Evolutionary conservation across 495 filamentous ascomycete species (phyloP).

Genomic region (Ascobolus immersus): DNA sequence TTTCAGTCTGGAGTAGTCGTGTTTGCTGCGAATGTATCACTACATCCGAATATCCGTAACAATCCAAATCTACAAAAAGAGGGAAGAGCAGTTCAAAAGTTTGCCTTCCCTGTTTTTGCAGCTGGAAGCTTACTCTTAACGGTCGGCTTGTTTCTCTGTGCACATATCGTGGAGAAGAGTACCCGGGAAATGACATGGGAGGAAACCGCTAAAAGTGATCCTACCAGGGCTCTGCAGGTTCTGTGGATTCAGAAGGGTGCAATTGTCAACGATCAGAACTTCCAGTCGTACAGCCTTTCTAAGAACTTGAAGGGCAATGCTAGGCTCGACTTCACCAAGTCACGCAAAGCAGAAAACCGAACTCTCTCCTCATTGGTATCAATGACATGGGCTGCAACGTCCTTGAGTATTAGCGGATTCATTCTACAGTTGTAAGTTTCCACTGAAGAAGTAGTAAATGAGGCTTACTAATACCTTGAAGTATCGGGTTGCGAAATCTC

Average conservation of each 20-base stretch:
- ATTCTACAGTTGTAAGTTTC: constrained; percentile 26
- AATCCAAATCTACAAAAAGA: constrained; percentile 2
- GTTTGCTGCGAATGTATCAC: constrained; percentile 1
- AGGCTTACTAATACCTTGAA: too few relatives aligned
- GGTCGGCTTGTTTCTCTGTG: constrained; percentile 1
- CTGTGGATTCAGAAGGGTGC: constrained; percentile 4
- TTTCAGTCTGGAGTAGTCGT: neutral
- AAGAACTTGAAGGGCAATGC: neutral
- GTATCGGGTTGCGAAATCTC: constrained; percentile 23
- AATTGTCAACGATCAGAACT: constrained; percentile 3
- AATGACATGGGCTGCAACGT: neutral
- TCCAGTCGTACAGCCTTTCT: constrained; percentile 1
- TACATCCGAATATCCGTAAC: constrained; percentile 4
- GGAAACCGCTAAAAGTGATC: neutral
- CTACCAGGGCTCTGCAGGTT: neutral
- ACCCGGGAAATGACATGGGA: constrained; percentile 7
- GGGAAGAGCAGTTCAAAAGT: neutral
- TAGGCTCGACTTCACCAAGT: neutral
- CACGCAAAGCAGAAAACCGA: neutral
- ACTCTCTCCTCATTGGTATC: neutral
- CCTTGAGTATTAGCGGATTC: constrained; percentile 23
- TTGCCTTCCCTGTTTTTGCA: neutral
- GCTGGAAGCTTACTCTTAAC: constrained; percentile 1
- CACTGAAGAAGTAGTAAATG: too few relatives aligned
- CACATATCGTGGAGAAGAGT: constrained; percentile 2